Base-by-base conservation (phyloP, 257 asterid genomes). In the Solanum neorickii region DNA sequence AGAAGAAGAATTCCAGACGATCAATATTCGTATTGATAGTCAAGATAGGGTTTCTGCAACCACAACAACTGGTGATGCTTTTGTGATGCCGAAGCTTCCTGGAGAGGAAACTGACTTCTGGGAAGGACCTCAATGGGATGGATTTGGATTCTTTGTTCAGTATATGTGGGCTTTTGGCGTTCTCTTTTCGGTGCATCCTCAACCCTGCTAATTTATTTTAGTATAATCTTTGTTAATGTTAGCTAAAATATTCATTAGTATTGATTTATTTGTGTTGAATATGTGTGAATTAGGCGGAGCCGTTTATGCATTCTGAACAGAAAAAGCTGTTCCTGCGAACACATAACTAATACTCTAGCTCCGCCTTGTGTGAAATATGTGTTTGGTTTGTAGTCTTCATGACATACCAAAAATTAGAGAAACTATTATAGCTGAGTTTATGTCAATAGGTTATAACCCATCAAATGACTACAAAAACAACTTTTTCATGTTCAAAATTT, bases 101-200 rank as follows among this genome's bases (percentile, higher is more conserved):
- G 99, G 98, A 44, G 89, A 86, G 7, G 60, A 94, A 88, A 88
- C 97, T 83, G 91, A 94, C 60, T 94, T 94, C 74, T 97, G 96
- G 95, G 99, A 97, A 88, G 99, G 99, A 70, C 90, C 96, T 83
- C 96, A 97, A 89, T 95, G 98, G 98, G 99, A 97, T 82, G 93
- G 88, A 46, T 83, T 97, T 46, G 99, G 99, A 8, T 95, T 97
- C 94, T 95, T 97, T 82, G 91, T 97, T 60, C 96, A 96, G 87
- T 97, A 95, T 82, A 69, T 97, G 94, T 97, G 99, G 99, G 99
- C 98, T 92, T 94, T 97, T 60, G 98, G 99, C 87, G 77, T 95
- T 66, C 87, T 95, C 87, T 97, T 97, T 39, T 97, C 96, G 96
- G 99, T 97, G 93, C 29, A 10, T 29, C 3, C 68, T 80, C 85